Evolutionary conservation across 805 yeast species (phyloP).

Genomic region (Yarrowia phangngaensis): DNA sequence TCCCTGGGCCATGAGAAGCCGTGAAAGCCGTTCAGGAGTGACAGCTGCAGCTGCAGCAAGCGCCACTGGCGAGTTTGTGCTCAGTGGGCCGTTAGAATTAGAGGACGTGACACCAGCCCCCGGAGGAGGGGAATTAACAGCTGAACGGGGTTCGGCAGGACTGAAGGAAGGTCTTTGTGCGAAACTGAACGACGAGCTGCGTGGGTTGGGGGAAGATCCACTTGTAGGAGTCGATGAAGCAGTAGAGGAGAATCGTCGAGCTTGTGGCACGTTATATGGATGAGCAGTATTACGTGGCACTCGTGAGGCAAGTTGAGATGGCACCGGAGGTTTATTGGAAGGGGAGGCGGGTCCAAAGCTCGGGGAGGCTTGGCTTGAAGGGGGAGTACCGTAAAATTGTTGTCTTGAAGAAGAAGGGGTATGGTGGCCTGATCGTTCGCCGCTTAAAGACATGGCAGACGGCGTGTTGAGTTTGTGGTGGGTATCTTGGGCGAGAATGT

Average conservation of each 20-base stretch:
- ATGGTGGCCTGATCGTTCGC: conserved; percentile 5
- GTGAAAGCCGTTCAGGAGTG: conserved; percentile 73
- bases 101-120: not conserved
- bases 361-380: conserved; percentile 25
- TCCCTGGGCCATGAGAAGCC: conserved; percentile 65
- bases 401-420: conserved; percentile 15
- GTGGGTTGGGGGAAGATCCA: conserved; percentile 19
- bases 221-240: conserved; percentile 1
- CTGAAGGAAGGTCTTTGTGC: conserved; percentile 13
- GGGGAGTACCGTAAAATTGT: conserved; percentile 24
- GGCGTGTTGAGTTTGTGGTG: conserved; percentile 17
- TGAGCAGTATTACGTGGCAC: conserved; percentile 20
- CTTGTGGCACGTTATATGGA: conserved; percentile 16
- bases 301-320: conserved; percentile 9
- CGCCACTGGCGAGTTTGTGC: conserved; percentile 81
- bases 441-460: conserved; percentile 12
- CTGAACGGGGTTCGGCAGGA: conserved; percentile 5
- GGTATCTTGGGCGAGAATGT: conserved; percentile 18
- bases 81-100: conserved; percentile 34
- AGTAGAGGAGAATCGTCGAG: conserved; percentile 20
- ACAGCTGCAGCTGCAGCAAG: conserved; percentile 82
- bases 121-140: conserved; percentile 4
- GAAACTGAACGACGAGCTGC: conserved; percentile 12
- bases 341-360: conserved; percentile 18
- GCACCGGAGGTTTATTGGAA: conserved; percentile 6